A percentile compares a stretch with the other conserved stretches of the same genome.
These are phyloP conservation scores for Candida wancherniae DNA, from an alignment of 805 yeast genomes.

Conservation along the genomic window DNA sequence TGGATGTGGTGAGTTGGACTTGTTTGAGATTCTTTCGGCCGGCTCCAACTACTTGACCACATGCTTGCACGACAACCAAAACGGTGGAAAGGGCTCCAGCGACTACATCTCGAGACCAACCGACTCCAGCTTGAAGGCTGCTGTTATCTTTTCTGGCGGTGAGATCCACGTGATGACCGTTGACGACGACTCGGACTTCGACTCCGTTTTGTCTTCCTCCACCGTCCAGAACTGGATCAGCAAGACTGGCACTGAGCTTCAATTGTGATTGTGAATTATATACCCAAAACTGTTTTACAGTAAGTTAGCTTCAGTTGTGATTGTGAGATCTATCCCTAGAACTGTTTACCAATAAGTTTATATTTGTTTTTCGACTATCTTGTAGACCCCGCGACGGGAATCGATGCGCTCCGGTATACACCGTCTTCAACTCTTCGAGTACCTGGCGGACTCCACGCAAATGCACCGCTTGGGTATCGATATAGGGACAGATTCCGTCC, in stretches of 20 bases:
- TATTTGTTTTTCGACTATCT: too few species aligned
- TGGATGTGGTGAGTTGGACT: constrained; percentile 97
- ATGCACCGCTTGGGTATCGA: constrained; percentile 40
- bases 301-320: too few species aligned
- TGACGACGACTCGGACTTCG: constrained; percentile 52
- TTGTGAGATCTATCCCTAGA: too few species aligned
- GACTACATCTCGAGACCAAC: constrained; percentile 90
- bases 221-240: constrained; percentile 60
- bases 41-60: constrained; percentile 55
- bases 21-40: constrained; percentile 88
- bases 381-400: too few species aligned
- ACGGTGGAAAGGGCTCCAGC: constrained; percentile 82
- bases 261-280: too few species aligned
- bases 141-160: constrained; percentile 65
- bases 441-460: too few species aligned
- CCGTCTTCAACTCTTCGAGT: too few species aligned
- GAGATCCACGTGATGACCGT: constrained; percentile 59
- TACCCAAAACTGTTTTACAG: too few species aligned
- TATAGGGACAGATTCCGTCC: constrained; percentile 47
- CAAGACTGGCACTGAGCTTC: constrained; percentile 50
- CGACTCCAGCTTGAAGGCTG: constrained; percentile 74
- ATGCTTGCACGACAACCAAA: constrained; percentile 80
- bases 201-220: constrained; percentile 30
- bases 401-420: too few species aligned
- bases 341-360: too few species aligned